Evolutionary conservation across 345 rosid genomes (phyloP).

Genomic region (Gossypium ekmanianum): DNA sequence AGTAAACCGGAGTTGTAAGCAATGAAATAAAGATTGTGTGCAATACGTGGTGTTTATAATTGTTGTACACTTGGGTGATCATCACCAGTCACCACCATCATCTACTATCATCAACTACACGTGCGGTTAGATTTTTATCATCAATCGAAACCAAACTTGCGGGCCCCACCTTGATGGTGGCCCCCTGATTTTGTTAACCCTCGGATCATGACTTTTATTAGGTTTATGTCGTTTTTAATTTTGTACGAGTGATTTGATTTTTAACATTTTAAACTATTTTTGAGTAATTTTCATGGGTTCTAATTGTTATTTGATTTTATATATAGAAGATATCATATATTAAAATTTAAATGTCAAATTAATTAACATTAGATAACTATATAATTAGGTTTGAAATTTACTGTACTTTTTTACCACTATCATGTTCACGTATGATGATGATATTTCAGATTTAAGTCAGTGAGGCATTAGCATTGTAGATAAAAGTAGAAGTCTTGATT

Average conservation of each 20-base stretch:
- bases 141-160: not conserved
- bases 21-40: slow-evolving; percentile 25
- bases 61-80: slow-evolving; percentile 19
- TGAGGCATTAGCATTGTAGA: no score
- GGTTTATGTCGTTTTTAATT: not conserved
- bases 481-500: no score
- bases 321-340: not conserved
- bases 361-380: no score
- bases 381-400: no score
- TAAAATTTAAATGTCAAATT: no score
- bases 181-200: no score
- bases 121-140: slow-evolving; percentile 11
- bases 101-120: slow-evolving; percentile 14
- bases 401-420: no score
- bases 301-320: not conserved
- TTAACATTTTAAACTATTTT: slow-evolving; percentile 2
- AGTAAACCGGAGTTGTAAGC: slow-evolving; percentile 13
- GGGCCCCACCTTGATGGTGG: not conserved
- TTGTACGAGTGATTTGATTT: slow-evolving; percentile 7
- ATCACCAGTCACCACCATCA: slow-evolving; percentile 8
- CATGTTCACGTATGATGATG: no score
- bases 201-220: no score
- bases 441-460: no score
- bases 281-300: not conserved
- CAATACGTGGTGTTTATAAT: slow-evolving; percentile 14